Percentiles rank a stretch among this genome's conserved stretches.
These are phyloP conservation scores for Huiozyma sinensis DNA, from an alignment of 805 yeast species.

Conservation along the genomic window DNA sequence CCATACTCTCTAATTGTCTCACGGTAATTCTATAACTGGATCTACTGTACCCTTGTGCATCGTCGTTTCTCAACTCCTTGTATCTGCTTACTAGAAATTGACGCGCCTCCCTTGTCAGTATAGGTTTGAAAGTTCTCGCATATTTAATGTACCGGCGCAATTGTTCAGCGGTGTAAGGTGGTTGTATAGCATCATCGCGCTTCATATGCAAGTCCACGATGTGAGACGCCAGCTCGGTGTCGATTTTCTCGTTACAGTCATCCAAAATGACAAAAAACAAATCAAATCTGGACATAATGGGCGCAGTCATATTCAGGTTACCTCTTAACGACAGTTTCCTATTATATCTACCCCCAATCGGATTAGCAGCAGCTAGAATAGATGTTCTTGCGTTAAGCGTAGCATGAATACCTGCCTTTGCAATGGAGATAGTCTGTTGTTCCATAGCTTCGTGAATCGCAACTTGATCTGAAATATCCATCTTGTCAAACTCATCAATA, in stretches of 20 bases:
- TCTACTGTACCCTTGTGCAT: constrained; percentile 71
- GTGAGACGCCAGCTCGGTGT: constrained; percentile 82
- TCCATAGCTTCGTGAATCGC: constrained; percentile 99
- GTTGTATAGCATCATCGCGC: constrained; percentile 79
- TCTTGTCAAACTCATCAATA: constrained; percentile 96
- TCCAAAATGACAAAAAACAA: constrained; percentile 88
- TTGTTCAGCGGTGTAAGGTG: constrained; percentile 85
- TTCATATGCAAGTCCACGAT: constrained; percentile 88
- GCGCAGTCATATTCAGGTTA: constrained; percentile 91
- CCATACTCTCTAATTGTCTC: constrained; percentile 90
- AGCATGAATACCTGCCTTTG: constrained; percentile 98
- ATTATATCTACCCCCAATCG: constrained; percentile 93
- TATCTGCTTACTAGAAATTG: constrained; percentile 66
- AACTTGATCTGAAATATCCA: constrained; percentile 92
- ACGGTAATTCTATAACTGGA: constrained; percentile 91
- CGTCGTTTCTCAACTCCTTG: constrained; percentile 78
- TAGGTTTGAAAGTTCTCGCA: constrained; percentile 88
- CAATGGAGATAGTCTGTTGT: constrained; percentile 96
- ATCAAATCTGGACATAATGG: constrained; percentile 97
- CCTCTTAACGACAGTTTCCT: constrained; percentile 74
- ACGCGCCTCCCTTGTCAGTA: constrained; percentile 72
- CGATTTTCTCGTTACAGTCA: constrained; percentile 86
- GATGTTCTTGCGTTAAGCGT: constrained; percentile 95
- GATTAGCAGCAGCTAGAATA: constrained; percentile 97
- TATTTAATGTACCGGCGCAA: constrained; percentile 79